Conservation (phyloP, 257 asterid species). For the Solanum corneliomulleri region DNA sequence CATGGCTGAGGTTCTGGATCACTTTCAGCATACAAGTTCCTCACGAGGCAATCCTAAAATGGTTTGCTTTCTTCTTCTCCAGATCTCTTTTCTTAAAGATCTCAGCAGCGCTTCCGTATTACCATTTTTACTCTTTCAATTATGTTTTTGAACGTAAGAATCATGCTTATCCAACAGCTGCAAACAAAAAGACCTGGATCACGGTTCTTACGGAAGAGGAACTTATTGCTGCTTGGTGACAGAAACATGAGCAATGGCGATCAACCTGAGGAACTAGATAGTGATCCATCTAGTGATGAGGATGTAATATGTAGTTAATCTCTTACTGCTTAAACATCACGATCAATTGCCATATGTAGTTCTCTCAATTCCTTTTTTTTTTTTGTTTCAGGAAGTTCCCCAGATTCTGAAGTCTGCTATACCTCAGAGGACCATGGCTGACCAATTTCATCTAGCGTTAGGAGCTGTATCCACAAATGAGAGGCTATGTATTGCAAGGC, state of each 20-base stretch:
- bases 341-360: slow-evolving; percentile 6
- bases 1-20: slow-evolving; percentile 55
- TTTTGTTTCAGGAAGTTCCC: slow-evolving; percentile 42
- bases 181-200: slow-evolving; percentile 17
- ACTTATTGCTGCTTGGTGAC: slow-evolving; percentile 18
- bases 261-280: slow-evolving; percentile 34
- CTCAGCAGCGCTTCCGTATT: not conserved
- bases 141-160: not conserved
- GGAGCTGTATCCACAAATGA: slow-evolving; percentile 27
- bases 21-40: slow-evolving; percentile 36
- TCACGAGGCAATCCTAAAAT: slow-evolving; percentile 26
- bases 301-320: slow-evolving; percentile 35
- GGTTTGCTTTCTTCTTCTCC: slow-evolving; percentile 26
- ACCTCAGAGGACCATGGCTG: slow-evolving; percentile 53
- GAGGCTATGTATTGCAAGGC: slow-evolving; percentile 13
- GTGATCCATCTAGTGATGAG: slow-evolving; percentile 28
- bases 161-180: slow-evolving; percentile 11
- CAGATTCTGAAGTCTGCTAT: slow-evolving; percentile 15
- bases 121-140: not conserved
- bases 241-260: slow-evolving; percentile 27
- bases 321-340: not conserved
- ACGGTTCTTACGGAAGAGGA: slow-evolving; percentile 11
- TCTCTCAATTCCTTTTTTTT: slow-evolving; percentile 2
- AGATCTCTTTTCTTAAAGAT: slow-evolving; percentile 2
- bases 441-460: slow-evolving; percentile 68